A percentile compares a stretch with the other conserved stretches of the same genome.
phyloP scores from a whole-genome alignment of 116 monocot species.

The Cymodocea nodosa region DNA sequence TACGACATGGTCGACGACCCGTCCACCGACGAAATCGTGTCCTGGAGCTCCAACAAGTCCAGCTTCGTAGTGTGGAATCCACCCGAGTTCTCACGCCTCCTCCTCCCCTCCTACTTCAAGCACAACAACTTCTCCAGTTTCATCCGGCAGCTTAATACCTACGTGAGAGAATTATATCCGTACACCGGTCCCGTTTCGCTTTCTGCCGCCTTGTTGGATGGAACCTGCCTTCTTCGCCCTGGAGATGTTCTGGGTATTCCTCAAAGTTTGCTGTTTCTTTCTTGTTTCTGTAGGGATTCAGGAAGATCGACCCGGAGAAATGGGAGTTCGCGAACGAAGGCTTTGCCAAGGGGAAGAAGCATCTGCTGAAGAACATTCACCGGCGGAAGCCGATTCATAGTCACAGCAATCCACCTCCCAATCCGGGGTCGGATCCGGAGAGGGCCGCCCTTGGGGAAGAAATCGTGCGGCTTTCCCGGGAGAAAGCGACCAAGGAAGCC shows the following conservation, averaged over 20 bases:
- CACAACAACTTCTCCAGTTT: constrained; percentile 99
- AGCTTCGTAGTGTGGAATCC: constrained; percentile 97
- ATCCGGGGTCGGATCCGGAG: constrained; percentile 24
- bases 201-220: too few relatives aligned
- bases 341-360: constrained; percentile 64
- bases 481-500: constrained; percentile 31
- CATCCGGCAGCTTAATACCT: constrained; percentile 98
- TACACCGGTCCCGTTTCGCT: too few relatives aligned
- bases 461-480: constrained; percentile 47
- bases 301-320: constrained; percentile 75
- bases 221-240: not conserved
- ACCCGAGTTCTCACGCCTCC: constrained; percentile 65
- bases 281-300: constrained; percentile 46
- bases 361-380: constrained; percentile 81
- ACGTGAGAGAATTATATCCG: constrained; percentile 41
- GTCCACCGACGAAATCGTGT: constrained; percentile 72
- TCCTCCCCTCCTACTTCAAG: constrained; percentile 93
- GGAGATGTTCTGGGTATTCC: constrained; percentile 1
- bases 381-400: constrained; percentile 86
- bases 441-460: constrained; percentile 59
- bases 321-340: constrained; percentile 90
- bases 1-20: constrained; percentile 94
- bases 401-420: constrained; percentile 40
- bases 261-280: not conserved
- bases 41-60: constrained; percentile 44